Base-by-base conservation (phyloP, 208 protist genomes). In the Trypanosoma caninum region DNA sequence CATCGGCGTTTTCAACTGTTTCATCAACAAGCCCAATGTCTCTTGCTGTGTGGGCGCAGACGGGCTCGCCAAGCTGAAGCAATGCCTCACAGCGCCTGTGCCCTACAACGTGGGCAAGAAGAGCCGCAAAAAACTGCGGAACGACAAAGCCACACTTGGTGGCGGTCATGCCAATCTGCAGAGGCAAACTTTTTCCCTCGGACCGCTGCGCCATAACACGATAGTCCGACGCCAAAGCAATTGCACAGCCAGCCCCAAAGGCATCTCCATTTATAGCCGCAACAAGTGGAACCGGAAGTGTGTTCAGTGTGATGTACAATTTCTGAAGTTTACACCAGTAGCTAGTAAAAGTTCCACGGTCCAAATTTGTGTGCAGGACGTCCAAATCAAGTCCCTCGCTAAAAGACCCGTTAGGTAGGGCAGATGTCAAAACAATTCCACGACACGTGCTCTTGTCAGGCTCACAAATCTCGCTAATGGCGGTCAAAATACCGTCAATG, bases 251-350 rank as follows among this genome's bases (percentile, higher is more conserved):
- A 9, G 69, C 78, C 1, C 81, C 84, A 2, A 65, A 50, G n/a
- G 77, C 76, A 57, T 84, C 68, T 9, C 89, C 89, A 47, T 83
- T 84, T 57, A 95, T 80, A 7, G 81, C 89, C 8, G 76, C 65
- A n/a, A 78, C 80, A 0, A 84, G 48, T 5, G 89, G 83, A 11
- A 91, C 60, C 1, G 80, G 82, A 35, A 87, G 71, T 1, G 81
- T 74, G 57, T 90, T 80, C 28, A 95, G 65, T 1, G 76, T 89
- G 2, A 76, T 59, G 51, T 86, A 91, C 48, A 90, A 73, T 34
- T 82, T 66, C 67, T 94, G 88, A 30, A 94, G 60, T 35, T 74
- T 41, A 25, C 64, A 46, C 82, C 84, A 94, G 61, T 91, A 91
- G 35, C 69, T 27, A 18, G 59, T 61, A 61, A 91, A 87, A 9